Evolutionary conservation across 345 rosid species (phyloP).

Genomic region (Arabis hirsuta): DNA sequence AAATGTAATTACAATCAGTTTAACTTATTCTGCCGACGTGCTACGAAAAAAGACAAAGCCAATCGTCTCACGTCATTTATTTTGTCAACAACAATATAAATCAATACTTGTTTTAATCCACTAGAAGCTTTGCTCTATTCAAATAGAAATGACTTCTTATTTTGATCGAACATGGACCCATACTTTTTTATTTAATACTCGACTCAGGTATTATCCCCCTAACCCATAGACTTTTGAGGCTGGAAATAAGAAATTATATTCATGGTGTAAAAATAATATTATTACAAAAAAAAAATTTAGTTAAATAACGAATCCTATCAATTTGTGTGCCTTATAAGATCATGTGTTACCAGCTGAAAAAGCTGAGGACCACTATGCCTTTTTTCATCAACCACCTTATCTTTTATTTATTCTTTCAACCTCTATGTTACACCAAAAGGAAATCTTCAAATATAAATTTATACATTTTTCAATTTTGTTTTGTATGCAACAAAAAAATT

Average conservation of each 20-base stretch:
- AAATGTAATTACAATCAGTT: neutral
- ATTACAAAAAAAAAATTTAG: neutral
- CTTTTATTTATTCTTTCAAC: constrained; percentile 29
- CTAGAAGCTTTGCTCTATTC: constrained; percentile 17
- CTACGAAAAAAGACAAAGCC: constrained; percentile 12
- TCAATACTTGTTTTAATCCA: constrained; percentile 2
- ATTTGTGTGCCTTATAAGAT: constrained; percentile 24
- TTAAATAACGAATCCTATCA: constrained; percentile 38
- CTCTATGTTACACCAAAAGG: constrained; percentile 25
- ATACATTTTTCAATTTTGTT: neutral
- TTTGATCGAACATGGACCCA: neutral
- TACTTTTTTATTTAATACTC: constrained; percentile 14
- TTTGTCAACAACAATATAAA: constrained; percentile 16
- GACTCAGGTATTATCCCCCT: constrained; percentile 21
- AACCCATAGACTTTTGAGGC: constrained; percentile 6
- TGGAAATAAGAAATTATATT: constrained; percentile 1
- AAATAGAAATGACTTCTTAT: constrained; percentile 9
- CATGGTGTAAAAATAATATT: constrained; percentile 15
- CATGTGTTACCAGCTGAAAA: constrained; percentile 39
- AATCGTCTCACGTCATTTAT: constrained; percentile 17
- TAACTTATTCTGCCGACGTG: constrained; percentile 32
- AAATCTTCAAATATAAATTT: neutral
- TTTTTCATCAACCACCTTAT: constrained; percentile 38
- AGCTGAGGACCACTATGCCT: constrained; percentile 35
- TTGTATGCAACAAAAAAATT: neutral